phyloP scores from a whole-genome alignment of 768 basidiomycete genomes.

The Naganishia antarctica region DNA sequence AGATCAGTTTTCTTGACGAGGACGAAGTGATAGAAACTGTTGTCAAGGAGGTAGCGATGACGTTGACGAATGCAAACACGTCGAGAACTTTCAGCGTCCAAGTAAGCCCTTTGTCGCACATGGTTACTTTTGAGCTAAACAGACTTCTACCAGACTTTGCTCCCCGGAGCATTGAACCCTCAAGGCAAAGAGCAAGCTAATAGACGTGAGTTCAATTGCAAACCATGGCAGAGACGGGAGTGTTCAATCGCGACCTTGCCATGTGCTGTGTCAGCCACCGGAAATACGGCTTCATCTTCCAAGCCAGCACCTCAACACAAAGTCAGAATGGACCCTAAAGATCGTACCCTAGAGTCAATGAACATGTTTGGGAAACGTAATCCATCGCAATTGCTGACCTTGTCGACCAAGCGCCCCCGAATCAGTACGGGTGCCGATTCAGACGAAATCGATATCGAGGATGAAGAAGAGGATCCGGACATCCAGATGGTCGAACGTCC shows the following conservation, averaged over 20 bases:
- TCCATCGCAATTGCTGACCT: conserved; percentile 51
- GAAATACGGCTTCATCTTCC: background rate
- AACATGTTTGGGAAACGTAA: conserved; percentile 67
- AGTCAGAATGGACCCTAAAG: conserved; percentile 78
- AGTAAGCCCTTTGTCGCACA: conserved; percentile 33
- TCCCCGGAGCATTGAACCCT: conserved; percentile 37
- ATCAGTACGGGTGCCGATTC: conserved; percentile 26
- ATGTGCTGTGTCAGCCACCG: background rate
- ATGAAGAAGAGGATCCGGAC: conserved; percentile 49
- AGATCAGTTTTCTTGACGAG: conserved; percentile 81
- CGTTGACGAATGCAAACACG: conserved; percentile 54
- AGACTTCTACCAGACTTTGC: conserved; percentile 38
- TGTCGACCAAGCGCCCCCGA: conserved; percentile 22
- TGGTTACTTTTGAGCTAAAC: background rate
- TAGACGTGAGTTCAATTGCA: background rate
- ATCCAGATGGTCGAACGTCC: conserved; percentile 47
- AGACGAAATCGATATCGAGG: conserved; percentile 55
- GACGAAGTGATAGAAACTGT: conserved; percentile 75
- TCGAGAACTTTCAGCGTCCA: conserved; percentile 52
- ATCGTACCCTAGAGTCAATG: conserved; percentile 85
- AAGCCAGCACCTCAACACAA: conserved; percentile 68
- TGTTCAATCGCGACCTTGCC: conserved; percentile 10
- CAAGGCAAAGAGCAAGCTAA: conserved; percentile 26
- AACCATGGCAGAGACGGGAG: background rate
- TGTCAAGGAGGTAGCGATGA: conserved; percentile 65